Percentiles rank a stretch among this genome's conserved stretches.
Conservation (phyloP, 441 rosid species). For the Hura crepitans region DNA sequence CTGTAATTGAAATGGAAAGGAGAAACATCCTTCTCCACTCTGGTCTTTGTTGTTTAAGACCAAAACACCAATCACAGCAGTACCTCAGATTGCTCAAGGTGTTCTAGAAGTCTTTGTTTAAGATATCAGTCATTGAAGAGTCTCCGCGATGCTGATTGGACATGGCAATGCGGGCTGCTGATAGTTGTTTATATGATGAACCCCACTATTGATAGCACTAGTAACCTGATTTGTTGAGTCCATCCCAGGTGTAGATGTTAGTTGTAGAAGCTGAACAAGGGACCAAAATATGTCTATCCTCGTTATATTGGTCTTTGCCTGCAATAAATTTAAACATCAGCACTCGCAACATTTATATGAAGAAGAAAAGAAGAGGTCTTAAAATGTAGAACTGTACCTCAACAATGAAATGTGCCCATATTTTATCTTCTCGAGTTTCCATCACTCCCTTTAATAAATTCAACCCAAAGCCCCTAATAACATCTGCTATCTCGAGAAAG, state of each 20-base stretch:
- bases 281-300: conserved; percentile 78
- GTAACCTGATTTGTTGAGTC: conserved; percentile 32
- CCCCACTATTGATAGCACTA: conserved; percentile 23
- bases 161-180: conserved; percentile 38
- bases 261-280: conserved; percentile 63
- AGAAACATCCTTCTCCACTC: conserved; percentile 20
- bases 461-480: conserved; percentile 67
- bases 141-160: conserved; percentile 35
- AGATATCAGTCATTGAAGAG: conserved; percentile 22
- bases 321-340: conserved; percentile 26
- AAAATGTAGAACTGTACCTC: conserved; percentile 48
- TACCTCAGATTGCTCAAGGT: conserved; percentile 38
- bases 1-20: conserved; percentile 3
- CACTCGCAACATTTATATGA: neutral
- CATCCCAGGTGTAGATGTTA: conserved; percentile 28
- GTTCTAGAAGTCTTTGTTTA: conserved; percentile 16
- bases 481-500: conserved; percentile 82
- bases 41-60: conserved; percentile 17
- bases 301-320: conserved; percentile 57
- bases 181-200: conserved; percentile 32
- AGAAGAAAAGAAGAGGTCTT: neutral
- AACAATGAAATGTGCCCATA: conserved; percentile 82
- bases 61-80: conserved; percentile 41
- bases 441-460: conserved; percentile 74
- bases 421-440: conserved; percentile 55